Evolutionary conservation across 176 grass and related monocot genomes (phyloP).

Genomic region (Elymus sibiricus): DNA sequence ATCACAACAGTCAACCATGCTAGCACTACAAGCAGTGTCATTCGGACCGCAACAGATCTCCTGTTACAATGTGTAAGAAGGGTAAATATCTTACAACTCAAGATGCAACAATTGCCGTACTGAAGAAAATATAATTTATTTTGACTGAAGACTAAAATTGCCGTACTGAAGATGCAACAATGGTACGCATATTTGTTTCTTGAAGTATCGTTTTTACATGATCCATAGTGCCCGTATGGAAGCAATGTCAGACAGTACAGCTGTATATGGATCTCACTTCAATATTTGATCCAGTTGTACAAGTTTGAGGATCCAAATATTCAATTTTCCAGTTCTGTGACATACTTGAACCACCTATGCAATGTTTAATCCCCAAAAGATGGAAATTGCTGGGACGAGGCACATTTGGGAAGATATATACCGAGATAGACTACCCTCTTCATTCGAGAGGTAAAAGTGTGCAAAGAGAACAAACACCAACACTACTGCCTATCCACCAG

Average conservation of each 20-base stretch:
- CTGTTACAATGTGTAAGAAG: slow-evolving; percentile 24
- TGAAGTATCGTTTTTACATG: background rate
- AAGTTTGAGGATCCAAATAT: background rate
- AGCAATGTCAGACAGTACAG: background rate
- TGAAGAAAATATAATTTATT: background rate
- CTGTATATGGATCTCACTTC: background rate
- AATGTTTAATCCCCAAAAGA: background rate
- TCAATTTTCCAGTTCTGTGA: background rate
- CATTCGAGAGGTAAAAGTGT: background rate
- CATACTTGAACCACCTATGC: background rate
- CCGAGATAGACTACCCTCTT: background rate
- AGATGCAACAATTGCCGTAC: too few relatives aligned
- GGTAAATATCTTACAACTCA: slow-evolving; percentile 24
- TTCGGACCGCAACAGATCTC: slow-evolving; percentile 26
- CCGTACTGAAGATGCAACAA: background rate
- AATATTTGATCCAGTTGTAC: background rate
- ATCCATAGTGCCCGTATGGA: background rate
- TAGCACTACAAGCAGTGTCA: slow-evolving; percentile 37
- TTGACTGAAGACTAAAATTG: background rate
- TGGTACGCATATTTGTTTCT: background rate
- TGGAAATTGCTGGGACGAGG: background rate
- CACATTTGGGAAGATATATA: background rate
- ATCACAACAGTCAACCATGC: slow-evolving; percentile 42
- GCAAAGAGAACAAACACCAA: slow-evolving; percentile 17
- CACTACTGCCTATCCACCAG: background rate